Base-by-base conservation (phyloP, 2,329 filamentous ascomycete species). In the Diaporthe batatas region DNA sequence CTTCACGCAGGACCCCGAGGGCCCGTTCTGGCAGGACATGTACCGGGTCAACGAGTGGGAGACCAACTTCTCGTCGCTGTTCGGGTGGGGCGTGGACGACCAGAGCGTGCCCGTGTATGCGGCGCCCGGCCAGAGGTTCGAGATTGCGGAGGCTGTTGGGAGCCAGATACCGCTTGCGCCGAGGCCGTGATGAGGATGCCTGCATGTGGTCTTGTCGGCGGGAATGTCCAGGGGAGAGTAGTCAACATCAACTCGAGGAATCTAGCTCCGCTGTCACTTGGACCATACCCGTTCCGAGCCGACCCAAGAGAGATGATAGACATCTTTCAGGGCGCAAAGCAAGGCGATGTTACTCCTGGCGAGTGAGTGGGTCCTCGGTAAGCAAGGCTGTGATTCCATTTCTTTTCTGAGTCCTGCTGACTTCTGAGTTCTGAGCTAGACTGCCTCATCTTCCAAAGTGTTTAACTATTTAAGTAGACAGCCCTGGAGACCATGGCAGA, bases 1-100 rank as follows among this genome's bases (percentile, higher is more conserved):
- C 6, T 11, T 68, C 49, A 42, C 44, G n/a, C 72, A 72, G 42
- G 62, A 44, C 29, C 42, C 68, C 6, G 72, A 72, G 64, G 70
- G 71, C 36, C 42, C 65, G 25, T 72, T 74, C 25, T 59, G 65
- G 70, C 65, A 72, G 65, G 72, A 74, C 18, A 51, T 58, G 42
- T 69, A 51, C 51, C 59, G 58, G 7, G 25, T 62, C 2, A 64
- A 58, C n/a, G 64, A 74, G 42, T 70, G 65, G 72, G 70, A 74
- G 34, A 58, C 49, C 34, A 69, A 57, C 23, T 70, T 74, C 58
- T 65, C 32, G 32, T 59, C 64, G 18, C 29, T 74, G 23, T 65
- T 74, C 7, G 72, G 72, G n/a, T 72, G 72, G 72, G 51, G 51
- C 10, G 14, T 59, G 36, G 59, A 57, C 25, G 70, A 70, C 25